Percentiles rank a stretch among this genome's conserved stretches.
Conservation (phyloP, 495 filamentous ascomycete genomes). For the Aspergillus funiculosus region DNA sequence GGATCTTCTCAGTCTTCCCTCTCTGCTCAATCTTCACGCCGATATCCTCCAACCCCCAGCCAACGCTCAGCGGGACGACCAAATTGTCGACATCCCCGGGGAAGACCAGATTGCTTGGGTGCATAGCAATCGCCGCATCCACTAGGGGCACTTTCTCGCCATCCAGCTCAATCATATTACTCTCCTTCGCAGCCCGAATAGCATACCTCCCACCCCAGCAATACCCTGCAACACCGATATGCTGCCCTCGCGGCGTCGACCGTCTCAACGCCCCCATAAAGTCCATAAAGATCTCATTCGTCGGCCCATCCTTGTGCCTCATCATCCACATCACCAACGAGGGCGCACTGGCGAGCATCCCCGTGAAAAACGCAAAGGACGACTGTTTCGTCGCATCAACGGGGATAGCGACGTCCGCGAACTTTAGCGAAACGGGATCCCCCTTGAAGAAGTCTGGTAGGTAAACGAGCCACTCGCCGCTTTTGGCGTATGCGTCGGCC, state of each 20-base stretch:
- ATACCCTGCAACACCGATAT: neutral
- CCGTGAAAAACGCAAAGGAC: neutral
- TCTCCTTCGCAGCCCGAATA: neutral
- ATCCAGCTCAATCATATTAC: neutral
- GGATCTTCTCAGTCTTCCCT: neutral
- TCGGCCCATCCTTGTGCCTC: neutral
- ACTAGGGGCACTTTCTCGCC: neutral
- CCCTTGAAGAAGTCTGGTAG: slow-evolving; percentile 6
- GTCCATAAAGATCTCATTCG: neutral
- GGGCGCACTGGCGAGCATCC: neutral
- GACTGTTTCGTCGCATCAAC: slow-evolving; percentile 5
- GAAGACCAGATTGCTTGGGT: neutral
- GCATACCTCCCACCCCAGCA: slow-evolving; percentile 4
- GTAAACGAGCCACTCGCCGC: slow-evolving; percentile 3
- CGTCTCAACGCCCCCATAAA: neutral
- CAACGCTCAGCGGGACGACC: neutral
- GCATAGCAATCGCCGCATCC: neutral
- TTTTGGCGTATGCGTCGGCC: slow-evolving; percentile 2
- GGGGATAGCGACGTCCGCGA: neutral
- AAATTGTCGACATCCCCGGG: neutral
- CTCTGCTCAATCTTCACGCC: neutral
- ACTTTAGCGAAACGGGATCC: neutral
- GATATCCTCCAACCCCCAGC: neutral
- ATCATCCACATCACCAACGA: neutral
- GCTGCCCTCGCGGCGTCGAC: neutral